A percentile compares a stretch with the other conserved stretches of the same genome.
These are phyloP conservation scores for Spinacia oleracea DNA, from an alignment of 179 eudicot species.

Conservation along the genomic window DNA sequence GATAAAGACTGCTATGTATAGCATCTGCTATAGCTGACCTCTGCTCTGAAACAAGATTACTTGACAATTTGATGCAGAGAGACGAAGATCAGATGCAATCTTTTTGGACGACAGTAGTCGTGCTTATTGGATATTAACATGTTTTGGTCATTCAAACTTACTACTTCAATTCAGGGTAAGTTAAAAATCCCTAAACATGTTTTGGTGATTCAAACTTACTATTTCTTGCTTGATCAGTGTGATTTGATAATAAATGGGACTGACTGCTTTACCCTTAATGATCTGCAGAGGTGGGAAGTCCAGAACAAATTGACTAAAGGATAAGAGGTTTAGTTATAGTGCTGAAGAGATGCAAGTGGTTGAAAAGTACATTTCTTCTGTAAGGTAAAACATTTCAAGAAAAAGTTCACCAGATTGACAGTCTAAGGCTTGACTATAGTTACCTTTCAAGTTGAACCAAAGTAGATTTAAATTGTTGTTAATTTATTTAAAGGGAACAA, in stretches of 20 bases:
- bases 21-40: background rate
- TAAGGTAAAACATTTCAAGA: slow-evolving; percentile 40
- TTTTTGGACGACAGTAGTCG: slow-evolving; percentile 46
- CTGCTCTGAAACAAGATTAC: background rate
- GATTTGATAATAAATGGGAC: too few relatives aligned
- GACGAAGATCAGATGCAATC: slow-evolving; percentile 48
- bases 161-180: slow-evolving; percentile 79
- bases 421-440: background rate
- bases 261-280: background rate
- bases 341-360: slow-evolving; percentile 52
- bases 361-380: slow-evolving; percentile 41
- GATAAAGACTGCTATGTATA: too few relatives aligned
- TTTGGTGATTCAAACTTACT: too few relatives aligned
- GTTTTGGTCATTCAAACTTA: slow-evolving; percentile 42
- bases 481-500: too few relatives aligned
- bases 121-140: slow-evolving; percentile 64
- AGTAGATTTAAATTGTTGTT: background rate
- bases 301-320: slow-evolving; percentile 41
- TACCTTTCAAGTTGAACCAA: background rate
- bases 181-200: background rate
- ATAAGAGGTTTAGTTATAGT: slow-evolving; percentile 64
- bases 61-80: slow-evolving; percentile 42
- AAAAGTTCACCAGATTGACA: background rate
- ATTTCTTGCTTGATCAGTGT: background rate
- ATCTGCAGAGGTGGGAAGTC: slow-evolving; percentile 50